Conservation (phyloP, 2,329 filamentous ascomycete genomes). For the Pezicula radicicola region DNA sequence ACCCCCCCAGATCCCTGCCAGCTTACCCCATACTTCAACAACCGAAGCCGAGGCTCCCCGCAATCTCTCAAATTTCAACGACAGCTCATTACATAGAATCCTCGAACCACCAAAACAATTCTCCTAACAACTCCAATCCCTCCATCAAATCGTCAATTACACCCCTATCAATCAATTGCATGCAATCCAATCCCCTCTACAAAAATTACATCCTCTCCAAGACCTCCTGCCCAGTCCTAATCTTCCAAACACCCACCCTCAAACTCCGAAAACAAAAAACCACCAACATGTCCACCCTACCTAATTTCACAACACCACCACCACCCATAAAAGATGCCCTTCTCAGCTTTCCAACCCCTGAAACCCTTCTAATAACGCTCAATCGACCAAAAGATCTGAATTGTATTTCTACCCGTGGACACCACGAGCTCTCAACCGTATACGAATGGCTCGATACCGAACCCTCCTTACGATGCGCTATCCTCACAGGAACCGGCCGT, state of each 20-base stretch:
- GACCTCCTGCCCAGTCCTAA: constrained; percentile 12
- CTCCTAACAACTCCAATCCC: too few species aligned
- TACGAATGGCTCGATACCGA: constrained; percentile 63
- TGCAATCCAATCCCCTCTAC: constrained; percentile 3
- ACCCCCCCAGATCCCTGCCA: too few species aligned
- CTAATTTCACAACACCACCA: constrained; percentile 15
- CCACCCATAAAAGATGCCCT: constrained; percentile 10
- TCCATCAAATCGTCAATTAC: too few species aligned
- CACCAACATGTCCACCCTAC: neutral
- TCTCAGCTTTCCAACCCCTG: constrained; percentile 48
- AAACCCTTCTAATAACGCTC: constrained; percentile 58
- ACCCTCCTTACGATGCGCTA: constrained; percentile 52
- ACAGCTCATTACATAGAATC: too few species aligned
- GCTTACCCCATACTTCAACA: too few species aligned
- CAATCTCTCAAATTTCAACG: too few species aligned
- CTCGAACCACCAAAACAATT: too few species aligned
- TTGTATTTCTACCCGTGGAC: constrained; percentile 38
- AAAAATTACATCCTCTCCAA: constrained; percentile 9
- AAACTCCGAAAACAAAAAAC: neutral
- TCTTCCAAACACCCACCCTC: constrained; percentile 5
- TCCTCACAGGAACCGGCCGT: constrained; percentile 60
- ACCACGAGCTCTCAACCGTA: constrained; percentile 39
- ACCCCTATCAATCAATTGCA: too few species aligned
- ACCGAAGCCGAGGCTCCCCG: too few species aligned
- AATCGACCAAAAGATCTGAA: constrained; percentile 58